These are phyloP conservation scores for Trichoderma harzianum DNA, from an alignment of 2,329 filamentous ascomycete genomes.

Conservation along the genomic window DNA sequence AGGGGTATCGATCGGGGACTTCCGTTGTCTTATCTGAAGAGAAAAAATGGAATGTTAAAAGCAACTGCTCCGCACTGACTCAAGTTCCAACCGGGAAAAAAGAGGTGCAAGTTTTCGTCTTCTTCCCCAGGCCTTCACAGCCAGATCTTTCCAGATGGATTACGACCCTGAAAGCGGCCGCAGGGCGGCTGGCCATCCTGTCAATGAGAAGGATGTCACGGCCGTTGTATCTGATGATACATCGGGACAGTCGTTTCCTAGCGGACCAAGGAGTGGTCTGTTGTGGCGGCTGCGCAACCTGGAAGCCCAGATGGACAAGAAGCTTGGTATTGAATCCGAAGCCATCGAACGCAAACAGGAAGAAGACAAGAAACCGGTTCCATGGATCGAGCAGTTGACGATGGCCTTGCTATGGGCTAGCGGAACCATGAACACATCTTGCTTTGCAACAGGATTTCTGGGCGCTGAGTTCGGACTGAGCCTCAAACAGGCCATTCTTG, in stretches of 20 bases:
- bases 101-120: background rate
- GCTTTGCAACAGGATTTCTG: slow-evolving; percentile 50
- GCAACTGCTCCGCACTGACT: background rate
- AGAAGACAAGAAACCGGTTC: slow-evolving; percentile 35
- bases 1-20: background rate
- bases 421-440: slow-evolving; percentile 49
- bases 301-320: slow-evolving; percentile 43
- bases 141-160: background rate
- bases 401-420: slow-evolving; percentile 54
- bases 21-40: background rate
- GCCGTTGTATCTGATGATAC: slow-evolving; percentile 10
- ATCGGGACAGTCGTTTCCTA: background rate
- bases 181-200: background rate
- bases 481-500: slow-evolving; percentile 41
- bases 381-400: slow-evolving; percentile 40
- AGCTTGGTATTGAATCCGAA: slow-evolving; percentile 47
- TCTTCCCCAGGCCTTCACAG: background rate
- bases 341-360: slow-evolving; percentile 45
- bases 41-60: background rate
- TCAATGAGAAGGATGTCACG: background rate
- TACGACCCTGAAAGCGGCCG: slow-evolving; percentile 7
- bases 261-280: slow-evolving; percentile 24
- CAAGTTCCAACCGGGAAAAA: background rate
- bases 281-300: slow-evolving; percentile 38
- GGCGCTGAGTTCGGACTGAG: slow-evolving; percentile 48